A percentile compares a stretch with the other conserved stretches of the same genome.
Conservation (phyloP, 2,329 filamentous ascomycete species). For the Teratosphaeria nubilosa region DNA sequence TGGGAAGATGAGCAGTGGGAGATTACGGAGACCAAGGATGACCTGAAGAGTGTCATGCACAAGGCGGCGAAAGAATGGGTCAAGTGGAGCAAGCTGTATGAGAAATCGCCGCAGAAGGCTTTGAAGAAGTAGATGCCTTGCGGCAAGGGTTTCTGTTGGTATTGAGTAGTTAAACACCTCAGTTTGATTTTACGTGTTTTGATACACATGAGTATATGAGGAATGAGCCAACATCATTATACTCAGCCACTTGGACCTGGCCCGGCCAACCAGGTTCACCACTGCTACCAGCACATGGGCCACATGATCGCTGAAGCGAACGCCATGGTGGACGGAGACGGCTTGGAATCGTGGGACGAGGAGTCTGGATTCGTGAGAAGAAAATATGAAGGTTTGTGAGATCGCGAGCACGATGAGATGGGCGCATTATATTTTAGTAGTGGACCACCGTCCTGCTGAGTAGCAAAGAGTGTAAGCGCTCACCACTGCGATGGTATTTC, state of each 20-base stretch:
- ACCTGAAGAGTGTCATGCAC: conserved; percentile 29
- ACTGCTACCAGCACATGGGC: too few species aligned
- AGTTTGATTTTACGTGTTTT: not conserved
- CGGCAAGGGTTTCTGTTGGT: not conserved
- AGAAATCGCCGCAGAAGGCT: conserved; percentile 31
- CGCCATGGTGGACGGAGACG: too few species aligned
- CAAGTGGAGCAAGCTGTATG: conserved; percentile 29
- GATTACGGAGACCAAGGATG: conserved; percentile 31
- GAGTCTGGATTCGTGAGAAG: too few species aligned
- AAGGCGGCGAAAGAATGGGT: conserved; percentile 34
- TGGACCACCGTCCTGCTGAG: not conserved
- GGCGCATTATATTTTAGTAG: not conserved
- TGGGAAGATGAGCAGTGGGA: conserved; percentile 39
- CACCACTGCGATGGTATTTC: not conserved
- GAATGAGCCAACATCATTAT: too few species aligned
- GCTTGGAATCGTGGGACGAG: too few species aligned
- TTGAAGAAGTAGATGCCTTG: conserved; percentile 24
- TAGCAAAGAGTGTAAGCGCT: not conserved
- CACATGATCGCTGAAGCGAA: too few species aligned
- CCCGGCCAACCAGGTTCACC: too few species aligned
- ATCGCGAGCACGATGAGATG: too few species aligned
- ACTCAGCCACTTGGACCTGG: too few species aligned
- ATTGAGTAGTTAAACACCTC: not conserved
- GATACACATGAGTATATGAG: too few species aligned
- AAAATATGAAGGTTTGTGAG: too few species aligned